A percentile compares a stretch with the other conserved stretches of the same genome.
Evolutionary conservation across 1,284 basidiomycete species (phyloP).

Genomic region (Cerrena zonata): DNA sequence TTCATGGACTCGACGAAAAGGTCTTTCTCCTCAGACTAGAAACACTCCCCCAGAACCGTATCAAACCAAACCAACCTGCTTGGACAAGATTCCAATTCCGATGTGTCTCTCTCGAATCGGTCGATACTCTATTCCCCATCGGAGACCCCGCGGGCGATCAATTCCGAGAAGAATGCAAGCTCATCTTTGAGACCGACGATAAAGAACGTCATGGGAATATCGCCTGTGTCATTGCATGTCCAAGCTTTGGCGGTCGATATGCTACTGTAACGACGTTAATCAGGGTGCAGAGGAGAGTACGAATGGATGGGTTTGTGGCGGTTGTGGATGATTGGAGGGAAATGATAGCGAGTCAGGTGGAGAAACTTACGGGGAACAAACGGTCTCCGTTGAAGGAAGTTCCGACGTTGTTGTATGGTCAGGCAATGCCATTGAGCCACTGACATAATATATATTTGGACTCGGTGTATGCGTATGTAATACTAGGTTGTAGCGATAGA

Average conservation of each 20-base stretch:
- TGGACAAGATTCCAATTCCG: not conserved
- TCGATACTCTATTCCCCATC: not conserved
- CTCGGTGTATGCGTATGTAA: too few relatives aligned
- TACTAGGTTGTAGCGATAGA: too few relatives aligned
- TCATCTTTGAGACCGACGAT: not conserved
- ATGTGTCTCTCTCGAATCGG: not conserved
- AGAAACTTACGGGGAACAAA: not conserved
- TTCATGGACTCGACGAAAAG: not conserved
- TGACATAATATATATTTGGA: too few relatives aligned
- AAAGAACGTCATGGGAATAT: not conserved
- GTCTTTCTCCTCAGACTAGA: not conserved
- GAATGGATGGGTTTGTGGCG: not conserved
- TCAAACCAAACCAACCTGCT: not conserved
- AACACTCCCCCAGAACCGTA: too few relatives aligned
- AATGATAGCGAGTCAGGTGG: not conserved
- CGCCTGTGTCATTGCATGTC: not conserved
- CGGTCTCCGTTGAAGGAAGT: too few relatives aligned
- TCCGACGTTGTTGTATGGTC: too few relatives aligned
- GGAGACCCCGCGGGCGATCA: not conserved
- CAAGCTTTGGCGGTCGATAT: not conserved
- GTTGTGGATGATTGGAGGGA: not conserved
- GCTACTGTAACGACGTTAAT: not conserved
- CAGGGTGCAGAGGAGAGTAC: not conserved
- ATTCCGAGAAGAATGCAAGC: not conserved
- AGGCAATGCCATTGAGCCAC: too few relatives aligned